A percentile compares a stretch with the other conserved stretches of the same genome.
Evolutionary conservation across 1,284 basidiomycete genomes (phyloP).

Genomic region (Sporisorium scitamineum): DNA sequence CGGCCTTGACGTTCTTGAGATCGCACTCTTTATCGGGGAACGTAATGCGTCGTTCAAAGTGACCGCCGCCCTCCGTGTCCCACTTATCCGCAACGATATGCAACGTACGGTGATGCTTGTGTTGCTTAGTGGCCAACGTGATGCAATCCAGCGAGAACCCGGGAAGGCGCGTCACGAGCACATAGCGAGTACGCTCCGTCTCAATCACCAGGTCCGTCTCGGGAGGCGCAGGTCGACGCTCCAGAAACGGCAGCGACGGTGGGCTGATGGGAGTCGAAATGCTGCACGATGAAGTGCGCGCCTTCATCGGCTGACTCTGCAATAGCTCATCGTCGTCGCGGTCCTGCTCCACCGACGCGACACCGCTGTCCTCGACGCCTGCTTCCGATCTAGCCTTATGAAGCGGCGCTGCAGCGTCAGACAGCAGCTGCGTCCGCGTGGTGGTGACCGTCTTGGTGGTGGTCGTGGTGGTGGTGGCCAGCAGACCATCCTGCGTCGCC

Average conservation of each 20-base stretch:
- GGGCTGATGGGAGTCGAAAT: slow-evolving; percentile 47
- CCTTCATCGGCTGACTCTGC: slow-evolving; percentile 25
- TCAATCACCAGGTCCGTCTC: slow-evolving; percentile 56
- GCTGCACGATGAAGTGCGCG: slow-evolving; percentile 45
- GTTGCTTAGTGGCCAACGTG: slow-evolving; percentile 62
- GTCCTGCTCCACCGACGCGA: too few species aligned
- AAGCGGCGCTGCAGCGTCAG: not conserved
- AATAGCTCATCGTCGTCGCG: not conserved
- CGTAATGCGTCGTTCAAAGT: slow-evolving; percentile 63
- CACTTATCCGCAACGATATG: slow-evolving; percentile 65
- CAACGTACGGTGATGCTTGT: slow-evolving; percentile 58
- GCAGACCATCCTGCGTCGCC: slow-evolving; percentile 18
- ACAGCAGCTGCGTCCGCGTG: slow-evolving; percentile 21
- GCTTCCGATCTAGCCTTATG: slow-evolving; percentile 24
- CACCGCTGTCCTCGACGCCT: not conserved
- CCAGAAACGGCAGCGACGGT: slow-evolving; percentile 53
- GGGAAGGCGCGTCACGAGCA: slow-evolving; percentile 52
- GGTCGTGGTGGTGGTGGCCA: slow-evolving; percentile 47
- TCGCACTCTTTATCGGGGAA: slow-evolving; percentile 60
- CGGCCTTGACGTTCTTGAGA: slow-evolving; percentile 48
- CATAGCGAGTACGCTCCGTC: slow-evolving; percentile 45
- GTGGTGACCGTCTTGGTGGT: slow-evolving; percentile 35
- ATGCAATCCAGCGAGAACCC: slow-evolving; percentile 63
- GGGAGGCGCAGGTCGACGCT: slow-evolving; percentile 55
- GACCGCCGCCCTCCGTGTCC: slow-evolving; percentile 53